These are phyloP conservation scores for Phyllosticta capitalensis DNA, from an alignment of 2,329 filamentous ascomycete genomes.

Conservation along the genomic window DNA sequence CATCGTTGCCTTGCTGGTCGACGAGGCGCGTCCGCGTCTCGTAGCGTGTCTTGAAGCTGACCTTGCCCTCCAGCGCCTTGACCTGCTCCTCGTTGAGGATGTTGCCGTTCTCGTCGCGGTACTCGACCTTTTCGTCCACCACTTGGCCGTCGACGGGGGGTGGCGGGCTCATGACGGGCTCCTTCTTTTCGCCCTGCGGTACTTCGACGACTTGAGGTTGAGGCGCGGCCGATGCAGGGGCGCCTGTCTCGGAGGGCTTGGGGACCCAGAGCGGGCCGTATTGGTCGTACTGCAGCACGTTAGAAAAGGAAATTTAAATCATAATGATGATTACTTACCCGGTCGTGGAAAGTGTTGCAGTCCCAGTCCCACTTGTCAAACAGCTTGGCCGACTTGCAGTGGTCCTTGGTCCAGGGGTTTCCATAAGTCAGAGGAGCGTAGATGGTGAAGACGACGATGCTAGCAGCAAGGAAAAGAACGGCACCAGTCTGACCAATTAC, in stretches of 20 bases:
- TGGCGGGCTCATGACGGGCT: conserved; percentile 15
- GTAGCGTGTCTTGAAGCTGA: conserved; percentile 90
- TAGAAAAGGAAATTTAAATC: not conserved
- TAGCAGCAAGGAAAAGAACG: conserved; percentile 62
- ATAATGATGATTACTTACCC: conserved; percentile 52
- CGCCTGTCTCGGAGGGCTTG: conserved; percentile 20
- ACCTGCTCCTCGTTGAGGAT: conserved; percentile 77
- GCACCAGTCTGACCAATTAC: conserved; percentile 66
- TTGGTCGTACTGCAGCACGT: conserved; percentile 14
- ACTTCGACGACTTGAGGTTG: conserved; percentile 15
- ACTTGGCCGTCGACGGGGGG: conserved; percentile 25
- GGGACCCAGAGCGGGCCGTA: conserved; percentile 17
- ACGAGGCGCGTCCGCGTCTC: conserved; percentile 86
- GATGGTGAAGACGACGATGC: conserved; percentile 68
- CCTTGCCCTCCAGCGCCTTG: conserved; percentile 69
- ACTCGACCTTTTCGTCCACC: conserved; percentile 77
- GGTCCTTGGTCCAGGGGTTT: conserved; percentile 81
- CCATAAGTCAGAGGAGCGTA: conserved; percentile 87
- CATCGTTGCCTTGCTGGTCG: conserved; percentile 68
- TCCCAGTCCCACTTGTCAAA: conserved; percentile 93
- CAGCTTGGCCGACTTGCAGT: conserved; percentile 81
- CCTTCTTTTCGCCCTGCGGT: conserved; percentile 16
- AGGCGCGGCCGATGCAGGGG: conserved; percentile 14
- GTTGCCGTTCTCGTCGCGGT: conserved; percentile 90
- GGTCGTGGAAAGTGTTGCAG: conserved; percentile 83